Conservation (phyloP, 1,139 yeast genomes). For the Candida sp. region DNA sequence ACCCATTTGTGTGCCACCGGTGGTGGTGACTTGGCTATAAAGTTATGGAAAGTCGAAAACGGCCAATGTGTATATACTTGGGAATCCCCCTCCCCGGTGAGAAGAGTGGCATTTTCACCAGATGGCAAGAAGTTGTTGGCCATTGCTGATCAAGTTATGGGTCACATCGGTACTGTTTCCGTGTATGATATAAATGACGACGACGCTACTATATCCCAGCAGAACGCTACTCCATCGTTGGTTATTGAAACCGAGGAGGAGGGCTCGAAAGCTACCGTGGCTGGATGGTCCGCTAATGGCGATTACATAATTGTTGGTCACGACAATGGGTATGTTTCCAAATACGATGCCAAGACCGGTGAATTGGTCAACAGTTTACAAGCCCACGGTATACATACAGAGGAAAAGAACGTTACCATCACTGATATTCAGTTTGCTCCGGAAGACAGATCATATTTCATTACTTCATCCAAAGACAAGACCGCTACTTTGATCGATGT, state of each 20-base stretch:
- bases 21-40: conserved; percentile 86
- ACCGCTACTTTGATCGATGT: conserved; percentile 82
- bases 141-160: conserved; percentile 94
- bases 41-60: conserved; percentile 82
- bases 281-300: conserved; percentile 85
- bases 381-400: conserved; percentile 69
- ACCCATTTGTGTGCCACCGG: conserved; percentile 82
- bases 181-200: conserved; percentile 62
- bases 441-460: conserved; percentile 84
- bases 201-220: conserved; percentile 36
- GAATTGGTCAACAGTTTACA: conserved; percentile 61
- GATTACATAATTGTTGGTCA: conserved; percentile 85
- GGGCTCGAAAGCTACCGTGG: conserved; percentile 76
- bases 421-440: conserved; percentile 90
- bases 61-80: conserved; percentile 82
- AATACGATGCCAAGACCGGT: conserved; percentile 79
- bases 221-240: conserved; percentile 55
- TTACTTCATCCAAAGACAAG: conserved; percentile 94
- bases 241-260: conserved; percentile 67
- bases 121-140: conserved; percentile 72
- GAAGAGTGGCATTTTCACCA: conserved; percentile 88
- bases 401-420: conserved; percentile 55
- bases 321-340: conserved; percentile 82
- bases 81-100: conserved; percentile 83
- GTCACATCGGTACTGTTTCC: conserved; percentile 77